phyloP scores from a whole-genome alignment of 2,329 filamentous ascomycete genomes.

The Claviceps lovelessii region DNA sequence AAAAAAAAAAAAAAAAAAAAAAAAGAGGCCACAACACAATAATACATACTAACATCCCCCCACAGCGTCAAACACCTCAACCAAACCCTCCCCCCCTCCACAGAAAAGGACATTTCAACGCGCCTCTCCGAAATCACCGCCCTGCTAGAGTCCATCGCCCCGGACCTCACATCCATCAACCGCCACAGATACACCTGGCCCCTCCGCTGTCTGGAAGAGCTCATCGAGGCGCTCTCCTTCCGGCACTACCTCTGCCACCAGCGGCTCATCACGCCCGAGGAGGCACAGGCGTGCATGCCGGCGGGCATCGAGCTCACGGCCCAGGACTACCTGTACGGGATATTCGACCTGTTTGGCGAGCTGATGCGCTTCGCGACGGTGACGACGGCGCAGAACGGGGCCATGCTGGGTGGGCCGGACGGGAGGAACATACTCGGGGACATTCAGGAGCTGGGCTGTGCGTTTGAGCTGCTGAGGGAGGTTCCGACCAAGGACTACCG shows the following conservation, averaged over 20 bases:
- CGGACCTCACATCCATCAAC: conserved; percentile 66
- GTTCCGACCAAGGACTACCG: conserved; percentile 42
- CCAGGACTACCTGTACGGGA: conserved; percentile 76
- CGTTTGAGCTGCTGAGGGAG: conserved; percentile 60
- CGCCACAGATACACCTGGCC: conserved; percentile 67
- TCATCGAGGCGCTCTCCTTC: conserved; percentile 83
- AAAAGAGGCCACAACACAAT: background rate
- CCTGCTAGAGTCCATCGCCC: conserved; percentile 52
- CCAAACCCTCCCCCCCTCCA: conserved; percentile 49
- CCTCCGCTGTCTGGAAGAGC: conserved; percentile 82
- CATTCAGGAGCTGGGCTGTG: conserved; percentile 61
- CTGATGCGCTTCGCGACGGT: conserved; percentile 95
- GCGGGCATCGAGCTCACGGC: conserved; percentile 50
- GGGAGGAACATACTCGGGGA: conserved; percentile 58
- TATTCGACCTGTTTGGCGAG: conserved; percentile 91
- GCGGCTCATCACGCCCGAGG: conserved; percentile 52
- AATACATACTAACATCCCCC: background rate
- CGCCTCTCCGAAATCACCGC: conserved; percentile 57
- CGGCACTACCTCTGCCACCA: conserved; percentile 73
- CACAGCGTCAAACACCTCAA: conserved; percentile 52
- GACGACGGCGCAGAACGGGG: conserved; percentile 61
- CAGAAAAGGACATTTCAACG: conserved; percentile 53
- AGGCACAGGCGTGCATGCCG: conserved; percentile 37
- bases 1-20: too few relatives aligned
- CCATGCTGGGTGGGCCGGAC: conserved; percentile 24